These are phyloP conservation scores for Coleophoma crateriformis DNA, from an alignment of 2,329 filamentous ascomycete genomes.

Conservation along the genomic window DNA sequence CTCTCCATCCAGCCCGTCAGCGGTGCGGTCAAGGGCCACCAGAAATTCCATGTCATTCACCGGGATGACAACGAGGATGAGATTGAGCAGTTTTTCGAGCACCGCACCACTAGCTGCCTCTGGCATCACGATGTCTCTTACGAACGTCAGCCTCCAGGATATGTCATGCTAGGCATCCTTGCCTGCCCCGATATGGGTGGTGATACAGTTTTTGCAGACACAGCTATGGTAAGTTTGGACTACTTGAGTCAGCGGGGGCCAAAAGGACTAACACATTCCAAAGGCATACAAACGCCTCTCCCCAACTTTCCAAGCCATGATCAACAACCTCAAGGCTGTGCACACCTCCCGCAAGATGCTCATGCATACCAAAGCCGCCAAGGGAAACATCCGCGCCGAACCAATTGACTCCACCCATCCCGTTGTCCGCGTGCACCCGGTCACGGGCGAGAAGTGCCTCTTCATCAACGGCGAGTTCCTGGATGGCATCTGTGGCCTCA, in stretches of 20 bases:
- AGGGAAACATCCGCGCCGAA: conserved; percentile 57
- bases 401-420: conserved; percentile 62
- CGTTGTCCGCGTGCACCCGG: conserved; percentile 64
- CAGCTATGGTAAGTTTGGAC: conserved; percentile 37
- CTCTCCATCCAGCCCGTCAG: conserved; percentile 67
- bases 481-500: conserved; percentile 59
- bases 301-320: conserved; percentile 26
- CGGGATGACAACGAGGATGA: conserved; percentile 52
- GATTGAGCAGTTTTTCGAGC: conserved; percentile 57
- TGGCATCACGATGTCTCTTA: conserved; percentile 71
- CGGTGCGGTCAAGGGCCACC: conserved; percentile 54
- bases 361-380: conserved; percentile 45
- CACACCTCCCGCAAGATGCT: conserved; percentile 52
- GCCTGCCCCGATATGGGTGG: conserved; percentile 53
- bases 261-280: not conserved
- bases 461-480: conserved; percentile 69
- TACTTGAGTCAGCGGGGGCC: too few species aligned
- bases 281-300: conserved; percentile 47
- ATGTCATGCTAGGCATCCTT: conserved; percentile 52
- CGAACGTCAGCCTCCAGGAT: conserved; percentile 63
- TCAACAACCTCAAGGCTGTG: conserved; percentile 58
- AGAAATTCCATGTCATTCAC: conserved; percentile 62
- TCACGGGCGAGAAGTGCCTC: conserved; percentile 66
- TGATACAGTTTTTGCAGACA: conserved; percentile 67
- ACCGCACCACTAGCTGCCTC: conserved; percentile 54